phyloP scores from a whole-genome alignment of 305 asterid genomes.

The Vinca major region DNA sequence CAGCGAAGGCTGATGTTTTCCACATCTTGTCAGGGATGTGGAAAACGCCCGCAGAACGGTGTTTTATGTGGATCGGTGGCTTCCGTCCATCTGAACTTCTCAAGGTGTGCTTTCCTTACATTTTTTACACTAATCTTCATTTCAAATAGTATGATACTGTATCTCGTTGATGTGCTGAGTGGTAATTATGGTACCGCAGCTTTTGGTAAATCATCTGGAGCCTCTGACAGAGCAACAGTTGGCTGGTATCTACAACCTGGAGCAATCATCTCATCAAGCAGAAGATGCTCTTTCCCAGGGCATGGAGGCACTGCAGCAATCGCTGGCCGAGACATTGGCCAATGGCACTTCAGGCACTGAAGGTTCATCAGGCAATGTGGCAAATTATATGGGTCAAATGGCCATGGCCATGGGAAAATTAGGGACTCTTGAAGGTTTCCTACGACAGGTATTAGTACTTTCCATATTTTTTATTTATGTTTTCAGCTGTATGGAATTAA shows the following conservation, averaged over 20 bases:
- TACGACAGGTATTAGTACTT: conserved; percentile 49
- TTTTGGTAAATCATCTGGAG: conserved; percentile 68
- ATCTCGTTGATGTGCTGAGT: not conserved
- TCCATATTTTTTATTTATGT: not conserved
- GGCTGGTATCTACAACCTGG: conserved; percentile 52
- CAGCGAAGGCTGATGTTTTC: conserved; percentile 80
- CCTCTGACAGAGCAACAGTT: conserved; percentile 80
- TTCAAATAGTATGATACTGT: too few species aligned
- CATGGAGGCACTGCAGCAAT: conserved; percentile 84
- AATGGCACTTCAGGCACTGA: conserved; percentile 52
- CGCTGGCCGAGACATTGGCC: conserved; percentile 78
- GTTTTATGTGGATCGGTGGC: conserved; percentile 96
- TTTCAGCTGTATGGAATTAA: not conserved
- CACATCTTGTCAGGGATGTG: conserved; percentile 97
- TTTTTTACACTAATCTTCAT: not conserved
- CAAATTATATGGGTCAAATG: conserved; percentile 87
- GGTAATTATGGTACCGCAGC: conserved; percentile 39
- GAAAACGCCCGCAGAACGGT: conserved; percentile 93
- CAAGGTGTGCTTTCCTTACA: conserved; percentile 39
- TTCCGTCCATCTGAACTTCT: conserved; percentile 92
- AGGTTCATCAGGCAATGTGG: conserved; percentile 64
- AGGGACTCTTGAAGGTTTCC: conserved; percentile 77
- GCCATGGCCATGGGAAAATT: conserved; percentile 97
- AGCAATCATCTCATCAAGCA: conserved; percentile 76
- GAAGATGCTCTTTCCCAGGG: conserved; percentile 97